These are phyloP conservation scores for Xerocomus minutiporus DNA, from an alignment of 1,284 basidiomycete species.

Conservation along the genomic window DNA sequence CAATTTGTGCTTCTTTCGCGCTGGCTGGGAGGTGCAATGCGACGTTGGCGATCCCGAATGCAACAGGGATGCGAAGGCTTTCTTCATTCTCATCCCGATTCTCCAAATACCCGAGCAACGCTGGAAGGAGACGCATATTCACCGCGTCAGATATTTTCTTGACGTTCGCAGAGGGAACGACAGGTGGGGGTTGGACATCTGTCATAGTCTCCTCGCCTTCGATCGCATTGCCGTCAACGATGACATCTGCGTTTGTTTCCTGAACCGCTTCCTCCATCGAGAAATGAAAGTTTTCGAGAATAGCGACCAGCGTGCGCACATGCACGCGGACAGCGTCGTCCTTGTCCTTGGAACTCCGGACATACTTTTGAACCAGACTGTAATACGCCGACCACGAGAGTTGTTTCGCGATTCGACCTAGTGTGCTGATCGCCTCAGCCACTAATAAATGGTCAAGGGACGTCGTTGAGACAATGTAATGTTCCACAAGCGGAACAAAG, in stretches of 20 bases:
- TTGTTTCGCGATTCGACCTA: slow-evolving; percentile 70
- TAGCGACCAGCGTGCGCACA: slow-evolving; percentile 80
- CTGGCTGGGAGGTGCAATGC: slow-evolving; percentile 77
- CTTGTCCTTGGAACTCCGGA: slow-evolving; percentile 70
- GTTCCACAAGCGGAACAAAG: slow-evolving; percentile 83
- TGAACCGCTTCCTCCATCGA: slow-evolving; percentile 56
- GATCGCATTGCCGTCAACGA: slow-evolving; percentile 28
- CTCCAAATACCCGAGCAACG: slow-evolving; percentile 73
- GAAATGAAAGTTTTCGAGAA: slow-evolving; percentile 94
- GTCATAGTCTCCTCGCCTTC: slow-evolving; percentile 29
- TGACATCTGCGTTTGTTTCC: slow-evolving; percentile 29
- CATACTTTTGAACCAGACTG: slow-evolving; percentile 76
- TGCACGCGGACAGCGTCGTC: slow-evolving; percentile 77
- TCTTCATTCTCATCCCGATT: slow-evolving; percentile 84
- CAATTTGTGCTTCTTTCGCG: slow-evolving; percentile 68
- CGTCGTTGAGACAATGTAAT: slow-evolving; percentile 70
- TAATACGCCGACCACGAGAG: slow-evolving; percentile 87
- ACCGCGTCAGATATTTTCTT: slow-evolving; percentile 74
- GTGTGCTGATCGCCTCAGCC: slow-evolving; percentile 82
- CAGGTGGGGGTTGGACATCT: slow-evolving; percentile 11
- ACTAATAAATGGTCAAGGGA: slow-evolving; percentile 88
- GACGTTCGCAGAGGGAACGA: slow-evolving; percentile 25
- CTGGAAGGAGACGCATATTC: slow-evolving; percentile 70
- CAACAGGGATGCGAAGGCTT: slow-evolving; percentile 80
- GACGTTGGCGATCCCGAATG: slow-evolving; percentile 84